Percentiles rank a stretch among this genome's conserved stretches.
These are phyloP conservation scores for Wickerhamomyces sp. DNA, from an alignment of 1,139 yeast species.

Conservation along the genomic window DNA sequence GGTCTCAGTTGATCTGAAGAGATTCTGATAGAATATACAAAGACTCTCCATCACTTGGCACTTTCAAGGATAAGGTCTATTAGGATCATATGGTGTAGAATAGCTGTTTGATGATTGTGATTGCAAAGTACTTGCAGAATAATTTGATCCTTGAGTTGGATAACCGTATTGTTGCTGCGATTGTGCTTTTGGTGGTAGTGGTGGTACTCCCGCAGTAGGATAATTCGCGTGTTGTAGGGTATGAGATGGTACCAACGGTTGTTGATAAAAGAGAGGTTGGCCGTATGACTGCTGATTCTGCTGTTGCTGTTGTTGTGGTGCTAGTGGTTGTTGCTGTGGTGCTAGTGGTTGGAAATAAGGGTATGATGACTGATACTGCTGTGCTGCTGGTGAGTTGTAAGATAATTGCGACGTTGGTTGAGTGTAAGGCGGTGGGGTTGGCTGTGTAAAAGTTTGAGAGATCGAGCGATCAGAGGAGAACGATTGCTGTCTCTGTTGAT, in stretches of 20 bases:
- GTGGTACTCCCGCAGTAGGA: background rate
- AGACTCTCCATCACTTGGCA: background rate
- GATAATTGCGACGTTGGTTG: conserved; percentile 5
- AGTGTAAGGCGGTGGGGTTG: conserved; percentile 1
- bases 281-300: background rate
- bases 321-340: background rate
- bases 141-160: background rate
- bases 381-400: background rate
- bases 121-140: conserved; percentile 1
- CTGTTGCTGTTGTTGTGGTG: background rate
- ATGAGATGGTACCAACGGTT: conserved; percentile 6
- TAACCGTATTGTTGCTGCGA: background rate
- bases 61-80: conserved; percentile 8
- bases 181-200: background rate
- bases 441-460: conserved; percentile 1
- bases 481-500: conserved; percentile 6
- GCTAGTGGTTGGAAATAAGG: background rate
- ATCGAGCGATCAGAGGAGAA: conserved; percentile 4
- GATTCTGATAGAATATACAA: background rate
- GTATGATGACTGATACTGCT: background rate
- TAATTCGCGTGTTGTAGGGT: conserved; percentile 4
- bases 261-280: conserved; percentile 11
- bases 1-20: conserved; percentile 2
- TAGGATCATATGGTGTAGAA: conserved; percentile 18
- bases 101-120: conserved; percentile 4